Evolutionary conservation across 129 eudicot genomes (phyloP).

Genomic region (Centaurea solstitialis): DNA sequence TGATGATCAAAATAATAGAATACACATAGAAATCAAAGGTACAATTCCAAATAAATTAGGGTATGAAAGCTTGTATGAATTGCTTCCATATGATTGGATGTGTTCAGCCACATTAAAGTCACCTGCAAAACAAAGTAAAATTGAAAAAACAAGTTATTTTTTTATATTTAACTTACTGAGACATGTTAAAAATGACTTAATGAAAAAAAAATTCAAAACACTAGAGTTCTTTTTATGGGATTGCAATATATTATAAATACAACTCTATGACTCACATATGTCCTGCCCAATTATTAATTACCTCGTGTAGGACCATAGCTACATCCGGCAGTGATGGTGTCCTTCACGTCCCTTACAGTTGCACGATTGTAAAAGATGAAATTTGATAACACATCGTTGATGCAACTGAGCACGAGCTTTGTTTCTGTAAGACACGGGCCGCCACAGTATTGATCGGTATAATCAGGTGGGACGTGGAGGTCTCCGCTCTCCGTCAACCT

Average conservation of each 20-base stretch:
- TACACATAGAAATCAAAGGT: slow-evolving; percentile 9
- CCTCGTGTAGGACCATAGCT: slow-evolving; percentile 75
- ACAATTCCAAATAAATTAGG: slow-evolving; percentile 30
- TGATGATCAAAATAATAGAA: slow-evolving; percentile 13
- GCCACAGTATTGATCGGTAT: slow-evolving; percentile 59
- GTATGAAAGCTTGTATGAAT: slow-evolving; percentile 29
- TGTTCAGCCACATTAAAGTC: slow-evolving; percentile 67
- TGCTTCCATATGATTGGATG: slow-evolving; percentile 45
- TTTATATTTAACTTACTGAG: background rate
- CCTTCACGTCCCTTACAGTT: slow-evolving; percentile 45
- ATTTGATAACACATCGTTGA: slow-evolving; percentile 44
- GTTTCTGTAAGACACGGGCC: slow-evolving; percentile 79
- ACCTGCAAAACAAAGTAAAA: slow-evolving; percentile 42
- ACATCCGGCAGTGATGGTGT: slow-evolving; percentile 68
- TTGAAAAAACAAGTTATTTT: background rate
- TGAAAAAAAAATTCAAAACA: background rate
- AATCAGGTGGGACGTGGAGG: slow-evolving; percentile 54
- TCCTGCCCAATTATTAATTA: slow-evolving; percentile 7
- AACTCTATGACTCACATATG: background rate
- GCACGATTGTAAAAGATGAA: slow-evolving; percentile 72
- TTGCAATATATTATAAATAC: background rate
- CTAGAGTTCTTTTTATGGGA: background rate
- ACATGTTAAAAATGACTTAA: background rate
- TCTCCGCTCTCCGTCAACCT: slow-evolving; percentile 65
- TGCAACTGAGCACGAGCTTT: slow-evolving; percentile 61